phyloP scores from a whole-genome alignment of 1,139 yeast species.

The Yamadazyma triangularis region DNA sequence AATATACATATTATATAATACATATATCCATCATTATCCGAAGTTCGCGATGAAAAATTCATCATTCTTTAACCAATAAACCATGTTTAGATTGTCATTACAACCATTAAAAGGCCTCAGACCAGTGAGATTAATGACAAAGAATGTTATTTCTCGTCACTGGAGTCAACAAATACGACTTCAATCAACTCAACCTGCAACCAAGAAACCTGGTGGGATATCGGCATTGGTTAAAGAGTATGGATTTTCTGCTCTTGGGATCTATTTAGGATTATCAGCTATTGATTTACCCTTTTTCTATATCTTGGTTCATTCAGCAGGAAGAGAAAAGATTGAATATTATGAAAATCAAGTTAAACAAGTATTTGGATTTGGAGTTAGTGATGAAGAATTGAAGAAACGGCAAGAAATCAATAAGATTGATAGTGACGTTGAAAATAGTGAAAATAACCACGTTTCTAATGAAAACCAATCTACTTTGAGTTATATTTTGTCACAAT shows the following conservation, averaged over 20 bases:
- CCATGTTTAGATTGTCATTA: too few species aligned
- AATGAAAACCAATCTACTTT: background rate
- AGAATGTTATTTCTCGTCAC: too few species aligned
- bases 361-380: constrained; percentile 51
- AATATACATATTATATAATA: too few species aligned
- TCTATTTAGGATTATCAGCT: constrained; percentile 64
- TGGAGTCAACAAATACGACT: constrained; percentile 13
- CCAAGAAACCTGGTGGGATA: constrained; percentile 44
- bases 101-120: background rate
- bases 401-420: constrained; percentile 30
- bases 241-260: constrained; percentile 89
- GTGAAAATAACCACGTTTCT: constrained; percentile 4
- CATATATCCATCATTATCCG: too few species aligned
- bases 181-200: constrained; percentile 16
- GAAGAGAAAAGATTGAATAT: constrained; percentile 71
- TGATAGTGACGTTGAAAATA: constrained; percentile 18
- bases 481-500: constrained; percentile 28
- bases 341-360: constrained; percentile 61
- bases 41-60: too few species aligned
- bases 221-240: constrained; percentile 76
- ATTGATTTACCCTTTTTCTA: constrained; percentile 85
- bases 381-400: constrained; percentile 34
- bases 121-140: constrained; percentile 3
- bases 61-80: too few species aligned
- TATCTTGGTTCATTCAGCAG: constrained; percentile 75